phyloP scores from a whole-genome alignment of 2,329 filamentous ascomycete genomes.

The Zasmidium angulare region DNA sequence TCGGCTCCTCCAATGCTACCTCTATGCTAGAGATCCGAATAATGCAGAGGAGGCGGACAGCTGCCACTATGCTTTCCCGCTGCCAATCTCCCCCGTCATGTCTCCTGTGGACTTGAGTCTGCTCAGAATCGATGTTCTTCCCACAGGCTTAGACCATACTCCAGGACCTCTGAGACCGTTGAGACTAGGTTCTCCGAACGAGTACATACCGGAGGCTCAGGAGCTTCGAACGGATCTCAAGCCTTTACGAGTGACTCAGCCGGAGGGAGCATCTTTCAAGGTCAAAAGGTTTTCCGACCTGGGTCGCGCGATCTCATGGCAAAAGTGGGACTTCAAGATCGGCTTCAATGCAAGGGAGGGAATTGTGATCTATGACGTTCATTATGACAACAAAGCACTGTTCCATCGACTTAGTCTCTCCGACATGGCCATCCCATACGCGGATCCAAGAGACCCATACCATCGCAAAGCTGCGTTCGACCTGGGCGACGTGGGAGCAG shows the following conservation, averaged over 20 bases:
- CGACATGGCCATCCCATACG: conserved; percentile 66
- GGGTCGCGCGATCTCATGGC: conserved; percentile 33
- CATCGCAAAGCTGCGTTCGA: conserved; percentile 72
- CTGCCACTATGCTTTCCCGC: conserved; percentile 68
- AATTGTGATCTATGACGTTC: conserved; percentile 66
- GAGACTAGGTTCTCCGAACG: conserved; percentile 59
- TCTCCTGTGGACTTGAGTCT: conserved; percentile 63
- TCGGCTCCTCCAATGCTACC: conserved; percentile 57
- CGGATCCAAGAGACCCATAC: conserved; percentile 65
- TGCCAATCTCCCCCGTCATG: conserved; percentile 67
- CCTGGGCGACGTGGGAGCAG: conserved; percentile 63
- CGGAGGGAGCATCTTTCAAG: conserved; percentile 66
- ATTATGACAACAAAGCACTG: conserved; percentile 53
- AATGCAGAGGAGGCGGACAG: conserved; percentile 61
- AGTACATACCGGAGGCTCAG: conserved; percentile 64
- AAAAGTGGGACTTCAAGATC: conserved; percentile 64
- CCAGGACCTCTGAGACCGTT: conserved; percentile 57
- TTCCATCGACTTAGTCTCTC: conserved; percentile 67
- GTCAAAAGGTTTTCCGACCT: conserved; percentile 40
- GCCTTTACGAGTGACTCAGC: conserved; percentile 71
- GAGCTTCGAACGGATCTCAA: conserved; percentile 52
- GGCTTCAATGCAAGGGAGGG: conserved; percentile 65
- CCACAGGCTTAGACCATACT: conserved; percentile 64
- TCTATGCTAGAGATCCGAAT: conserved; percentile 64
- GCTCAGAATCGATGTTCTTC: conserved; percentile 67